phyloP scores from a whole-genome alignment of 148 eudicot species.

The Beta vulgaris region DNA sequence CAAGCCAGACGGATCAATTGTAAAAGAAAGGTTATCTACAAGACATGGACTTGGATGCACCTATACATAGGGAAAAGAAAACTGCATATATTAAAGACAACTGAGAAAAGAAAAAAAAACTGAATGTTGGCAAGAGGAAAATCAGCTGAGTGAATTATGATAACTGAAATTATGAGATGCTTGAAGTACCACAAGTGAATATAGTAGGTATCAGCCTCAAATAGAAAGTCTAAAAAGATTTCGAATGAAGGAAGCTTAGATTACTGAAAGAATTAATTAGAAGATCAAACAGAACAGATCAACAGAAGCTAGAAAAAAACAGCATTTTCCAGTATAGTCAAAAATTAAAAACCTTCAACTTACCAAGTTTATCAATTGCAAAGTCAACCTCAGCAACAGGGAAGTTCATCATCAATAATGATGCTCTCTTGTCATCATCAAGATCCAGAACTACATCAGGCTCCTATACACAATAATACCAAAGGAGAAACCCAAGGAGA shows the following conservation, averaged over 20 bases:
- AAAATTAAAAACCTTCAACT: conserved; percentile 27
- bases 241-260: background rate
- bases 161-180: background rate
- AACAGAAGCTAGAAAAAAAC: too few relatives aligned
- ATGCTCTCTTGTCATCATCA: conserved; percentile 49
- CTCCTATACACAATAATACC: conserved; percentile 44
- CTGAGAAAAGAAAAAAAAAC: background rate
- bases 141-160: background rate
- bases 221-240: background rate
- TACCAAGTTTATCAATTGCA: conserved; percentile 82
- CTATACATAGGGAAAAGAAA: background rate
- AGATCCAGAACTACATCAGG: conserved; percentile 39
- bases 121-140: background rate
- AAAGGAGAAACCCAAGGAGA: conserved; percentile 11
- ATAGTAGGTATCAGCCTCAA: background rate
- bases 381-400: conserved; percentile 62
- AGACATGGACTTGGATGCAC: background rate
- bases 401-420: conserved; percentile 77
- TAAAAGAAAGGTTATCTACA: too few relatives aligned
- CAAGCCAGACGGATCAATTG: too few relatives aligned
- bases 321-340: background rate
- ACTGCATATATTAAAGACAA: background rate
- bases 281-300: background rate
- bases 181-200: background rate
- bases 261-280: background rate